phyloP scores from a whole-genome alignment of 129 eudicot species.

The Tagetes patula region DNA sequence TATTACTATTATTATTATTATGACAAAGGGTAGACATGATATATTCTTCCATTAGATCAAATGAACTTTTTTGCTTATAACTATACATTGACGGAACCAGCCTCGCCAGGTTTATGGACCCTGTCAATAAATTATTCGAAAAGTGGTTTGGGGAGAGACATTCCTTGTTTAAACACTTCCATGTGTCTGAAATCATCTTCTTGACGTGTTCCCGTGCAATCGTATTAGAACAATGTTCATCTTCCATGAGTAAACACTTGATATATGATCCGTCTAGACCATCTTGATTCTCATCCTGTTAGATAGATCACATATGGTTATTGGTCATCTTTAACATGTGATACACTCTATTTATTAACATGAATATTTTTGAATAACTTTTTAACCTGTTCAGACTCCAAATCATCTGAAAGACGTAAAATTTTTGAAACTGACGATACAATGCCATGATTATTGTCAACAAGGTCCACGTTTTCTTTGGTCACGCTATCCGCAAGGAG shows the following conservation, averaged over 20 bases:
- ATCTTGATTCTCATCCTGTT: conserved; percentile 51
- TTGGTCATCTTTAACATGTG: neutral
- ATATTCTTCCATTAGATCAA: conserved; percentile 10
- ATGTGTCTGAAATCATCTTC: conserved; percentile 35
- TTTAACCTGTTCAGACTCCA: conserved; percentile 30
- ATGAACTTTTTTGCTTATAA: conserved; percentile 25
- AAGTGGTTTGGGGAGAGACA: conserved; percentile 23
- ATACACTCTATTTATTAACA: neutral
- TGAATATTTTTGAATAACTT: neutral
- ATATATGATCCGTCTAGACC: conserved; percentile 61
- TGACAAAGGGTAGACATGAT: neutral
- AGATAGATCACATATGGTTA: neutral
- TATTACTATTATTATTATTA: too few species aligned
- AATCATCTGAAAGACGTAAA: conserved; percentile 51
- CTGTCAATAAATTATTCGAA: conserved; percentile 34
- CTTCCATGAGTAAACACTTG: conserved; percentile 40
- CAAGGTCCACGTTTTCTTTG: neutral
- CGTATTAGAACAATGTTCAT: conserved; percentile 28
- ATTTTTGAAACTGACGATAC: conserved; percentile 37
- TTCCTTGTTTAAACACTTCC: conserved; percentile 50
- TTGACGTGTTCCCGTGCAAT: conserved; percentile 35
- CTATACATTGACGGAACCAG: conserved; percentile 56
- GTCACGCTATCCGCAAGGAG: conserved; percentile 37
- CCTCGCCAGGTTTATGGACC: conserved; percentile 44
- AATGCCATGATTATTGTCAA: conserved; percentile 28